Percentiles rank a stretch among this genome's conserved stretches.
These are phyloP conservation scores for Aspergillus floridensis DNA, from an alignment of 2,329 filamentous ascomycete genomes.

Conservation along the genomic window DNA sequence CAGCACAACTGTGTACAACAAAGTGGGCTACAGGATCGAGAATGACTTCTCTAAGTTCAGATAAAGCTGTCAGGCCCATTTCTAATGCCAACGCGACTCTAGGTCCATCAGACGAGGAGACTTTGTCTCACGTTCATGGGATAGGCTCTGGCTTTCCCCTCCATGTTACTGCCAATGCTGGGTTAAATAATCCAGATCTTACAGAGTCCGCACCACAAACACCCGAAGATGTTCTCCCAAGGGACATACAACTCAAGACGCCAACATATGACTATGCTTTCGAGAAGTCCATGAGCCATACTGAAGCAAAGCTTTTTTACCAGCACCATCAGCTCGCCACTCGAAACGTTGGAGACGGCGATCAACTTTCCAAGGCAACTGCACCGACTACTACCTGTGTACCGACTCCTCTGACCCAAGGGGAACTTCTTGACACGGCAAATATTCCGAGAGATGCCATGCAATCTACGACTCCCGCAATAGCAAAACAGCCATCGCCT, in stretches of 20 bases:
- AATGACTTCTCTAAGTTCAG: constrained; percentile 23
- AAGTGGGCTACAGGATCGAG: constrained; percentile 5
- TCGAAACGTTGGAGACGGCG: constrained; percentile 31
- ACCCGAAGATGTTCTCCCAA: constrained; percentile 32
- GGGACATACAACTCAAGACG: constrained; percentile 61
- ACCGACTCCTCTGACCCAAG: not conserved
- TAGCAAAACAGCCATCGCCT: not conserved
- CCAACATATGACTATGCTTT: constrained; percentile 91
- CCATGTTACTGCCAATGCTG: constrained; percentile 4
- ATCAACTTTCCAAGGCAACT: constrained; percentile 20
- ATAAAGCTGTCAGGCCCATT: constrained; percentile 16
- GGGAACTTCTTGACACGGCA: not conserved
- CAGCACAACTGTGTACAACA: constrained; percentile 1
- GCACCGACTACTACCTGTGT: not conserved
- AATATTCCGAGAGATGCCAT: not conserved
- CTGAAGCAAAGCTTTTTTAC: constrained; percentile 94
- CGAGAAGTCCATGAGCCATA: constrained; percentile 91
- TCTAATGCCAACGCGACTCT: constrained; percentile 20
- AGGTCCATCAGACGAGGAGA: constrained; percentile 9
- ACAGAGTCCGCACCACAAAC: constrained; percentile 6
- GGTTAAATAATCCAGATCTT: constrained; percentile 14
- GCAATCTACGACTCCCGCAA: not conserved
- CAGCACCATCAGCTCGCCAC: constrained; percentile 75
- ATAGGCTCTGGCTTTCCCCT: not conserved
- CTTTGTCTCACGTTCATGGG: not conserved